Evolutionary conservation across 164 flowering plant species (phyloP), one percentile per base, ranked within the genome.

Genomic region (Taxillus chinensis): DNA sequence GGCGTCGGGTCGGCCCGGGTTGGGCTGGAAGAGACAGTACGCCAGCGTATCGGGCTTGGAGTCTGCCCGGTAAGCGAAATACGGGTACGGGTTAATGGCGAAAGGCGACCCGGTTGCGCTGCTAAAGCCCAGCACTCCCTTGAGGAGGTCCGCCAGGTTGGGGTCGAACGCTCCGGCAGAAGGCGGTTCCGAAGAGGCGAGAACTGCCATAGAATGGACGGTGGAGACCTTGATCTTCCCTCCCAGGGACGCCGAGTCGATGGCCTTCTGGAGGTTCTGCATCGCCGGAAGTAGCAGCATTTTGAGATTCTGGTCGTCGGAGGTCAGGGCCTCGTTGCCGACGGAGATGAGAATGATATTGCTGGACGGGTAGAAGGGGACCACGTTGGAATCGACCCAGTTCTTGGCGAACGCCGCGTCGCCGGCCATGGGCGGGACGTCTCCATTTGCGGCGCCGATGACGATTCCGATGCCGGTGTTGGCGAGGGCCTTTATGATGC

Each of bases 271-370:
- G 61, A 92, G 65, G 66, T 87, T 92, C 63, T 76, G 82, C 86
- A 92, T 92, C 3, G 98, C 98, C 37, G 92, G 96, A 41, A 79
- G 45, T 13, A 92, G 78, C 72, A 76, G 78, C 3, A 73, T 56
- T 45, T 68, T 69, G 40, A 88, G 74, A 42, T 65, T 72, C 51
- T 61, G 65, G 65, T 86, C 95, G 8, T 70, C 72, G 48, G 81
- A 80, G 16, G 77, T 73, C 62, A 86, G 55, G 49, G 87, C 86
- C 69, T 92, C 98, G 73, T 90, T 90, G n/a, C 98, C 98, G 48
- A 88, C 93, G 27, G 74, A 80, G 60, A 92, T 77, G 54, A 84
- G 69, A 67, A 76, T 72, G 75, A 92, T 92, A 2, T 80, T 80
- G 77, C 87, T 86, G 3, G 90, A 69, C 0, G 98, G 98, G 60